Conservation (phyloP, 441 rosid genomes). For the Croton setiger region DNA sequence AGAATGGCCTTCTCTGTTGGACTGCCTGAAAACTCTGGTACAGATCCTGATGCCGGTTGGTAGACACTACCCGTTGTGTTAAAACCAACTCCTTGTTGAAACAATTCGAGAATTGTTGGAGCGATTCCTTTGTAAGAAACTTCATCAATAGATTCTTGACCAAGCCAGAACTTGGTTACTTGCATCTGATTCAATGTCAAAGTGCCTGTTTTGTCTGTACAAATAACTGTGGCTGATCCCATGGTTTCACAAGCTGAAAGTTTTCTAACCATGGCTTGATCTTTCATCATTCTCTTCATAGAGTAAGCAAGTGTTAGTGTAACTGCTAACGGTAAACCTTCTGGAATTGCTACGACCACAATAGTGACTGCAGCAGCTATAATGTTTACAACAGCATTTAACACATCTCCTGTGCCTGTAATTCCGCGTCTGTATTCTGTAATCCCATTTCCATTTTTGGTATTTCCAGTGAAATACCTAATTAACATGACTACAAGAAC, state of each 20-base stretch:
- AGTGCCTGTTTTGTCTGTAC: slow-evolving; percentile 80
- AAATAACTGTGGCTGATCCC: slow-evolving; percentile 77
- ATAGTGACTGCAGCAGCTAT: slow-evolving; percentile 68
- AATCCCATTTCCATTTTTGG: slow-evolving; percentile 35
- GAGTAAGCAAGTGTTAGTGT: slow-evolving; percentile 78
- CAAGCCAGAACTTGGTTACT: slow-evolving; percentile 67
- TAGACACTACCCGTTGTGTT: slow-evolving; percentile 67
- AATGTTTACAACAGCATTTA: slow-evolving; percentile 48
- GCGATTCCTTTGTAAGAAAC: slow-evolving; percentile 32
- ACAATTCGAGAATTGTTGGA: slow-evolving; percentile 36
- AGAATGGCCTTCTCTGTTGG: slow-evolving; percentile 81
- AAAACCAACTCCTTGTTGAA: slow-evolving; percentile 58
- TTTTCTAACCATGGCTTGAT: slow-evolving; percentile 77
- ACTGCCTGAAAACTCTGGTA: slow-evolving; percentile 64
- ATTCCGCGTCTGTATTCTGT: slow-evolving; percentile 37
- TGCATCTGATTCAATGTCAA: slow-evolving; percentile 64
- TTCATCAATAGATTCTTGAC: slow-evolving; percentile 48
- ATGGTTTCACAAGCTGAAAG: slow-evolving; percentile 75
- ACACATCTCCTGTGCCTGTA: slow-evolving; percentile 35
- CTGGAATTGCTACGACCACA: slow-evolving; percentile 81
- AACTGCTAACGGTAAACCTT: slow-evolving; percentile 75
- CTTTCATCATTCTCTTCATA: slow-evolving; percentile 81
- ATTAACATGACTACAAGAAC: slow-evolving; percentile 54
- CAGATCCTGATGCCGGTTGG: slow-evolving; percentile 35
- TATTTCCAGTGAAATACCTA: slow-evolving; percentile 66